Base-by-base conservation (phyloP, 768 basidiomycete species). In the Strobilomyces confusus region DNA sequence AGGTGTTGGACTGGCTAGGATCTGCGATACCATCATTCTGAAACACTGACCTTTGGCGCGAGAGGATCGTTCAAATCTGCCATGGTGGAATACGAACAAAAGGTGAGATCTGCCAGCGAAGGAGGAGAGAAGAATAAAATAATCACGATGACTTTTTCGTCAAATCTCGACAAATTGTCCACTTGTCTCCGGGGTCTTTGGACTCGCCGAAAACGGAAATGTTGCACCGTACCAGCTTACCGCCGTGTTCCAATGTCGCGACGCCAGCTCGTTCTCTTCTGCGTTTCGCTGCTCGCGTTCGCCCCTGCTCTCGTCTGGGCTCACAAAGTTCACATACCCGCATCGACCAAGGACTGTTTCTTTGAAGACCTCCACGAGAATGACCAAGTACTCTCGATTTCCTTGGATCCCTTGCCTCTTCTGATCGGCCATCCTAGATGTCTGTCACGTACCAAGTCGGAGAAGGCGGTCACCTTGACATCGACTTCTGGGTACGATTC, bases 381-480 rank as follows among this genome's bases (percentile, higher is more conserved):
- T 68, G 93, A 95, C 83, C 90, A 94, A 79, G 91, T 89, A 57
- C 52, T 63, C 59, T 32, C 17, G 2, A 20, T 29, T 11, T 23
- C 38, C 19, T 37, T n/a, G 33, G 11, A 11, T 44, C 1, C n/a
- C n/a, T 13, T 40, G 12, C 54, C 9, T 25, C 44, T 44, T 40
- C 36, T 42, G 19, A 55, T 23, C 17, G 45, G 30, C 32, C 19
- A 30, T 13, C 49, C 32, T 63, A 98, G 95, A 98, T 99, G 97
- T 95, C 95, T 23, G 90, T 99, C 46, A 97, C 95, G 36, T 99
- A 98, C 69, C 97, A 99, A 79, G 97, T 98, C 8, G 95, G 92
- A 48, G 93, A 92, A 41, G 97, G 97, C 23, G 95, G 97, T 1
- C 91, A 98, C 67, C 73, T 98, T 46, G 97, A 99, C 72, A 92